Evolutionary conservation across 148 eudicot species (phyloP), one percentile per base, ranked within the genome.

Genomic region (Vaccinium macrocarpon): DNA sequence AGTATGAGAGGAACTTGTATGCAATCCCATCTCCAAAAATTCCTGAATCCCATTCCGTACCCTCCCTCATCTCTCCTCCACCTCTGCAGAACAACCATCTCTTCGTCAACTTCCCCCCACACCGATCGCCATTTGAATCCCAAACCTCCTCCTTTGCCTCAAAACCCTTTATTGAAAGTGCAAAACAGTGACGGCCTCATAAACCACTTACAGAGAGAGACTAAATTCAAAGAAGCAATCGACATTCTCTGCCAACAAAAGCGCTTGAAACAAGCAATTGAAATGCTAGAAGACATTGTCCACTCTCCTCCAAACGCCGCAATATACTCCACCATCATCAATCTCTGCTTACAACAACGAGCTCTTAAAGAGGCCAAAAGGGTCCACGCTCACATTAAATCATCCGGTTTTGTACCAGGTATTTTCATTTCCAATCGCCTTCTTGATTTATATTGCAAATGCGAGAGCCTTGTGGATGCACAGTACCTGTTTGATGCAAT

Each of bases 401-500:
- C 66, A 7, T 86, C 88, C 5, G 84, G 85, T 46, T 91, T 91
- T 88, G 82, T 84, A 0, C 91, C 90, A 11, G 90, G 90, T 9
- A 51, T 87, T 49, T 86, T 89, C 8, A 86, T 90, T 1, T 87
- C 86, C 57, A 90, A 92, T 84, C 91, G 89, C 25, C 59, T 90
- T 0, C 82, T 90, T 13, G 88, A 85, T 42, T 64, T 92, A 88
- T 92, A 89, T 55, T 84, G 81, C 6, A 88, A 87, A 83, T 92
- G 94, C 82, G 90, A 86, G 86, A 82, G 90, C 80, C 84, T 91
- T 77, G 80, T 59, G 84, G 92, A 89, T 84, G 94, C 92, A 11
- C 92, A 84, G 81, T 74, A 86, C 59, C 81, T 90, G 87, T 91
- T 91, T 57, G 90, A 91, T 85, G 89, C 87, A 89, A 90, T 88